These are phyloP conservation scores for Triglochin maritima DNA, from an alignment of 106 monocot species.

Conservation along the genomic window DNA sequence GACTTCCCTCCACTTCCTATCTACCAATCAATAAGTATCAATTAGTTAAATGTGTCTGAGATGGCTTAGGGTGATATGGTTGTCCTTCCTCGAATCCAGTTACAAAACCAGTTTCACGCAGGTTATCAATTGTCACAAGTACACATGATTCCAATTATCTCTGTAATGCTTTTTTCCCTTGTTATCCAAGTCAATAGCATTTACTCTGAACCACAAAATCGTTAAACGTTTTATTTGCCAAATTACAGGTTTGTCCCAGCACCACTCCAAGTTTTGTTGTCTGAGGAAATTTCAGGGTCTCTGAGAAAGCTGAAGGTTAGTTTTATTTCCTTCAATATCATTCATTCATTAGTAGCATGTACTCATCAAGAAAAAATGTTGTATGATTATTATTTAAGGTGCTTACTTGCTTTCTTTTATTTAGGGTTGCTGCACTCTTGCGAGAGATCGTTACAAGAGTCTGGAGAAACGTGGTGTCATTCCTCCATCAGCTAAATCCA, in stretches of 20 bases:
- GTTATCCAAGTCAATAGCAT: not conserved
- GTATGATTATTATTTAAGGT: not conserved
- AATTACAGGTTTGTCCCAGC: slow-evolving; percentile 70
- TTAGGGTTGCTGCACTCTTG: slow-evolving; percentile 63
- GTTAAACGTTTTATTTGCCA: not conserved
- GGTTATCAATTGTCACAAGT: not conserved
- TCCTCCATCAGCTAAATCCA: slow-evolving; percentile 28
- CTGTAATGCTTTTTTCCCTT: not conserved
- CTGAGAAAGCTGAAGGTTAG: slow-evolving; percentile 78
- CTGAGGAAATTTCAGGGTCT: slow-evolving; percentile 97
- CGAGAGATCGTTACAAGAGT: slow-evolving; percentile 63
- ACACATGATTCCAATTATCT: too few species aligned
- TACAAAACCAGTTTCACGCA: too few species aligned
- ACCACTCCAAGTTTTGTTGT: slow-evolving; percentile 75
- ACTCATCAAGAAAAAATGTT: too few species aligned
- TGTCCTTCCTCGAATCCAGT: too few species aligned
- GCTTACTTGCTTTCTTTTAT: not conserved
- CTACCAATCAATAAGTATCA: too few species aligned
- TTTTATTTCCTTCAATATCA: not conserved
- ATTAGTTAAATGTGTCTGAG: not conserved
- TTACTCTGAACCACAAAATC: not conserved
- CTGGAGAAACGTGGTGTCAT: slow-evolving; percentile 57
- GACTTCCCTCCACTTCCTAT: too few species aligned
- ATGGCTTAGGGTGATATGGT: not conserved
- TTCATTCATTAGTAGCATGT: too few species aligned